Base-by-base conservation (phyloP, 169 alveolate genomes). In the Plasmodium chabaudi region DNA sequence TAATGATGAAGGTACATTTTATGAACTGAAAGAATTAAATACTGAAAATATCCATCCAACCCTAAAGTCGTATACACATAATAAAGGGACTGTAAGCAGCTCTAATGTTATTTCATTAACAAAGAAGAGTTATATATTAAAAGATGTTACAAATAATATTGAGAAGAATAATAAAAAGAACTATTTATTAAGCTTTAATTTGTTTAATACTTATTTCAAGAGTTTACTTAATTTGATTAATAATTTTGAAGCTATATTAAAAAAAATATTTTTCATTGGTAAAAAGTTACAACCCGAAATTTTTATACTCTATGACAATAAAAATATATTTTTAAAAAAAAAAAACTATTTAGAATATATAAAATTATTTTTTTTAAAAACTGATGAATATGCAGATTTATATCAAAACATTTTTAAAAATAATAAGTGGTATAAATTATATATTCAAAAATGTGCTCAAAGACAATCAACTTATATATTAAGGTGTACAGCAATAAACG, bases 391-490 rank as follows among this genome's bases (percentile, higher is more conserved):
- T 53, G 39, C 49, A 10, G 15, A 64, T 75, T 34, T 75, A 57
- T 23, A 51, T 55, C 77, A 75, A 42, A 27, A 47, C 25, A 75
- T 75, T 47, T 75, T 75, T 75, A 63, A 46, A 42, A 57, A 75
- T 75, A 75, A 75, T 57, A 75, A 75, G 15, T 74, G 77, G 21
- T 75, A 75, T 44, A 75, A 75, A 67, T 63, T 75, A 21, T 75
- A 75, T 67, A 57, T 75, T 44, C 88, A 75, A 44, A 75, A 75
- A 15, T 65, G 23, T 23, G 27, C 65, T 10, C 15, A 42, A 21
- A 68, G 65, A 63, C 63, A 47, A 23, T 75, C 88, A 49, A 63
- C 59, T 55, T 75, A 75, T 51, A 51, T 64, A 27, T 42, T 75
- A 15, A 75, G 55, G 57, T 61, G 69, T 56, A 75, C 88, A 56